phyloP scores from a whole-genome alignment of 768 basidiomycete genomes.

The Mycena maculata region DNA sequence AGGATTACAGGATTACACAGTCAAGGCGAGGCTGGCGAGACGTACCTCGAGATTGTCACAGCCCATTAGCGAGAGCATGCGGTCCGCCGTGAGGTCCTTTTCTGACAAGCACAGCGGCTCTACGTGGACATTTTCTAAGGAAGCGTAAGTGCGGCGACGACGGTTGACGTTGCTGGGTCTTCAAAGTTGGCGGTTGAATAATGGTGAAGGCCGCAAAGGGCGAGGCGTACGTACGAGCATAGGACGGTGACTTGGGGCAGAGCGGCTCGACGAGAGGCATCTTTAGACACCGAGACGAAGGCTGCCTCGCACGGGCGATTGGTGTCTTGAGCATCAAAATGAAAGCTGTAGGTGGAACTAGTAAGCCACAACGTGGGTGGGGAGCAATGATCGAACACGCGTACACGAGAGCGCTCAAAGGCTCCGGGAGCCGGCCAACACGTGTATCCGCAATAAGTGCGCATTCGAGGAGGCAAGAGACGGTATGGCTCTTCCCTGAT shows the following conservation, averaged over 20 bases:
- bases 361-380: slow-evolving; percentile 3
- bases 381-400: slow-evolving; percentile 1
- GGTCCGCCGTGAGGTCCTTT: too few relatives aligned
- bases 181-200: neutral
- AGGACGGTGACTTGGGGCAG: too few relatives aligned
- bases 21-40: neutral
- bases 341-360: slow-evolving; percentile 23
- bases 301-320: too few relatives aligned
- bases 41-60: too few relatives aligned
- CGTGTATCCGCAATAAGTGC: slow-evolving; percentile 54
- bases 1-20: neutral
- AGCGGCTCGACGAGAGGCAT: neutral
- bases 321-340: neutral
- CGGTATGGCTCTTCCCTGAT: slow-evolving; percentile 66
- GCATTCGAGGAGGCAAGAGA: slow-evolving; percentile 62
- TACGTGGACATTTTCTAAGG: slow-evolving; percentile 37
- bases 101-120: too few relatives aligned
- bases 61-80: too few relatives aligned
- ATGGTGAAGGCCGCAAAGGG: too few relatives aligned
- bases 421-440: slow-evolving; percentile 54
- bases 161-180: slow-evolving; percentile 27
- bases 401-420: slow-evolving; percentile 58
- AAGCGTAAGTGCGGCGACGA: slow-evolving; percentile 18
- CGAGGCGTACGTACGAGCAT: too few relatives aligned
- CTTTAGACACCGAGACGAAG: neutral